Percentiles rank a stretch among this genome's conserved stretches.
Evolutionary conservation across 257 asterid genomes (phyloP).

Genomic region (Verbena officinalis): DNA sequence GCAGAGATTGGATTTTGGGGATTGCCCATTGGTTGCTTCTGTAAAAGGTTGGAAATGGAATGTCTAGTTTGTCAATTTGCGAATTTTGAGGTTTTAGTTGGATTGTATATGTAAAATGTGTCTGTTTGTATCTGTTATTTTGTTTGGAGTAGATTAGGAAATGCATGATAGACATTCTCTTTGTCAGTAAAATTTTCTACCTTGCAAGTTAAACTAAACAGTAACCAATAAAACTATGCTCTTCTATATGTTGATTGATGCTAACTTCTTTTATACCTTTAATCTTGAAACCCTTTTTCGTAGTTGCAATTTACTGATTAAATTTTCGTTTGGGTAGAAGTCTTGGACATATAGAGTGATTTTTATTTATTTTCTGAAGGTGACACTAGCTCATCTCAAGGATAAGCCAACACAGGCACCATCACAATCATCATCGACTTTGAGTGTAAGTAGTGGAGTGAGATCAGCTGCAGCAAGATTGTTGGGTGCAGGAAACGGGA

Average conservation of each 20-base stretch:
- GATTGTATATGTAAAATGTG: conserved; percentile 13
- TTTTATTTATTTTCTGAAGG: conserved; percentile 47
- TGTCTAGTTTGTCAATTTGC: conserved; percentile 21
- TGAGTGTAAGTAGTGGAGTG: conserved; percentile 88
- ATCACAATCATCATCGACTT: conserved; percentile 69
- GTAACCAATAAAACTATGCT: background rate
- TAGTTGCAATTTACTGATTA: background rate
- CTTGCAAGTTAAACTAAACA: conserved; percentile 1
- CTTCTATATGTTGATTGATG: conserved; percentile 1
- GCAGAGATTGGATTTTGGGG: conserved; percentile 23
- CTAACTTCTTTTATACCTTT: background rate
- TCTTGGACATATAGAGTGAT: conserved; percentile 19
- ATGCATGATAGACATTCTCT: background rate
- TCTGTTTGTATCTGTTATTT: conserved; percentile 10
- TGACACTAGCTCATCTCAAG: conserved; percentile 87
- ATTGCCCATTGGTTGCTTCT: conserved; percentile 13
- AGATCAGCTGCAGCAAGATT: conserved; percentile 97
- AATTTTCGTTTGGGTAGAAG: background rate
- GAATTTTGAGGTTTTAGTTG: conserved; percentile 5
- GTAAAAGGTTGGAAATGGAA: conserved; percentile 16
- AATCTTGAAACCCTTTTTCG: background rate
- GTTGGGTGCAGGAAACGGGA: conserved; percentile 87
- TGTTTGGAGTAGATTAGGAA: conserved; percentile 13
- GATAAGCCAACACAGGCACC: conserved; percentile 76
- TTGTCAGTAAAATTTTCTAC: background rate